phyloP scores from a whole-genome alignment of 1,284 basidiomycete species.

The Heterobasidion parviporum region DNA sequence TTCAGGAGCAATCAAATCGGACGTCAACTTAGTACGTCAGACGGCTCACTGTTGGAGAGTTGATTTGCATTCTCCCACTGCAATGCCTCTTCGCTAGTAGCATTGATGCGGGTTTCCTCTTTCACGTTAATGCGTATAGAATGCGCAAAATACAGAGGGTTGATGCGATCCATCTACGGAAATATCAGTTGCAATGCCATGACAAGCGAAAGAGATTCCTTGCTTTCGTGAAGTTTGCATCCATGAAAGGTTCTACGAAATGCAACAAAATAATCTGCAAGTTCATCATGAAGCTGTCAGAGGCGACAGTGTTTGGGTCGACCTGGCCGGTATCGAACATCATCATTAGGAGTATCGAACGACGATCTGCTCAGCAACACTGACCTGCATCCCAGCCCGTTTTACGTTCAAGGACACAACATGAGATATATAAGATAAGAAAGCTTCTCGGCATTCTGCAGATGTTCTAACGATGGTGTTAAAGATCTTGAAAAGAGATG shows the following conservation, averaged over 20 bases:
- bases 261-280: slow-evolving; percentile 75
- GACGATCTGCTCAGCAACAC: slow-evolving; percentile 7
- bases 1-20: slow-evolving; percentile 2
- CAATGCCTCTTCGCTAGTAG: slow-evolving; percentile 76
- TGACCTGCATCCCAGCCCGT: slow-evolving; percentile 83
- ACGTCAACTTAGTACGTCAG: background rate
- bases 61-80: slow-evolving; percentile 57
- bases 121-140: slow-evolving; percentile 66
- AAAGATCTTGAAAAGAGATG: slow-evolving; percentile 82
- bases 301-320: slow-evolving; percentile 78
- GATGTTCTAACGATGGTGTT: slow-evolving; percentile 84
- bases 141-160: slow-evolving; percentile 72
- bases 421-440: slow-evolving; percentile 78
- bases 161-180: slow-evolving; percentile 82
- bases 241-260: slow-evolving; percentile 97
- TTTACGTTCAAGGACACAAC: slow-evolving; percentile 75
- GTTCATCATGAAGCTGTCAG: slow-evolving; percentile 93
- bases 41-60: slow-evolving; percentile 29
- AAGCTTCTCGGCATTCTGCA: slow-evolving; percentile 72
- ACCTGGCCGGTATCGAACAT: slow-evolving; percentile 39
- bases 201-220: slow-evolving; percentile 4
- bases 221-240: slow-evolving; percentile 85
- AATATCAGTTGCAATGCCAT: background rate
- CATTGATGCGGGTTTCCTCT: slow-evolving; percentile 90
- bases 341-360: background rate